Evolutionary conservation across 2,329 filamentous ascomycete species (phyloP), one percentile per base, ranked within the genome.

Genomic region (Zymoseptoria ardabiliae): DNA sequence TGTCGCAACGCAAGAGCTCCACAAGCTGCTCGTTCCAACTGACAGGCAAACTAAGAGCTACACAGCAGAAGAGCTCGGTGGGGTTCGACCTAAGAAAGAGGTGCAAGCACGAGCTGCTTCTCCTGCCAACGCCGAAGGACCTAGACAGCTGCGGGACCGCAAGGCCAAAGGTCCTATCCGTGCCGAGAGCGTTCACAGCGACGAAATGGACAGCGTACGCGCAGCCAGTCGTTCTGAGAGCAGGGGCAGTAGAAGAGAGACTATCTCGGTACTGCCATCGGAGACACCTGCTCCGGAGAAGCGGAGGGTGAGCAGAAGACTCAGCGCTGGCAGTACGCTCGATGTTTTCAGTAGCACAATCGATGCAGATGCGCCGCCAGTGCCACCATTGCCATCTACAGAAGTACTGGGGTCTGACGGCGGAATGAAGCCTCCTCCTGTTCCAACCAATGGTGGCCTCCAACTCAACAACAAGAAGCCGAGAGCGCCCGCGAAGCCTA

Each of bases 1-100:
- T 0, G 82, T 88, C 25, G 91, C 92, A n/a, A 83, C 90, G 0
- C 84, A 90, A 67, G 91, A 96, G 71, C 77, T 97, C 11, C 89
- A 86, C 68, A 91, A 90, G 70, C 73, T 95, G 4, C 81, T 97
- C 21, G 88, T 97, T 58, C 94, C 93, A 0, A 79, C 79, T 0
- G 81, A 88, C 65, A 83, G 91, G 3, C 85, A 91, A 66, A 91
- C 88, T 0, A 81, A 81, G 56, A 96, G 91, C 74, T 90, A 83
- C 73, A 87, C 80, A 30, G 82, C 86, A 8, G 89, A 95, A 66
- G 91, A 97, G 52, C 80, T 97, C 6, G 82, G 57, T 75, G 85
- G 66, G 76, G 80, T 62, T 77, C 87, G 67, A 78, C 82, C 67
- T 10, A 79, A 78, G 69, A 79, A 79, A 60, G 90, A 93, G 64